phyloP scores from a whole-genome alignment of 148 eudicot genomes.

The Bassia scoparia region DNA sequence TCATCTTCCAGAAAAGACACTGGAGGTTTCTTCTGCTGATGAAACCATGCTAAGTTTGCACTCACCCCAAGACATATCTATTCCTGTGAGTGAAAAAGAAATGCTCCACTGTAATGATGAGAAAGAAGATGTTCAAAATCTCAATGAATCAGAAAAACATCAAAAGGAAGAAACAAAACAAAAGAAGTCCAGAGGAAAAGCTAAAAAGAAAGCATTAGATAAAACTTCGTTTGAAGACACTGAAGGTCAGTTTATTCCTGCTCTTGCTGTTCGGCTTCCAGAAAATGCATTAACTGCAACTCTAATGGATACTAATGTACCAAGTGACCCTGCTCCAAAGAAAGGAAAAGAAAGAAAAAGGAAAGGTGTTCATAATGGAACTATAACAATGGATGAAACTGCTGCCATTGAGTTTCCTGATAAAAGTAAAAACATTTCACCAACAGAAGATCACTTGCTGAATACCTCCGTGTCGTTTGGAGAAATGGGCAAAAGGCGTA shows the following conservation, averaged over 20 bases:
- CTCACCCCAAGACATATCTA: conserved; percentile 15
- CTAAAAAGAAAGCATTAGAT: conserved; percentile 30
- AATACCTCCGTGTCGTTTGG: neutral
- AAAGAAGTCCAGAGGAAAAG: conserved; percentile 47
- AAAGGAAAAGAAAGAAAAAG: conserved; percentile 6
- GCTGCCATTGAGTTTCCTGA: conserved; percentile 20
- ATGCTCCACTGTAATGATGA: conserved; percentile 13
- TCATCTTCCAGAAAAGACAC: conserved; percentile 30
- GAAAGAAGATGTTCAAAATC: neutral
- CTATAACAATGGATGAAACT: conserved; percentile 2
- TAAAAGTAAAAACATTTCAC: conserved; percentile 5
- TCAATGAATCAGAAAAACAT: neutral
- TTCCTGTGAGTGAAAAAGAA: conserved; percentile 16
- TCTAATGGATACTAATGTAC: conserved; percentile 11
- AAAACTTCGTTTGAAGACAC: conserved; percentile 13
- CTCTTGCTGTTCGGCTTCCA: conserved; percentile 27
- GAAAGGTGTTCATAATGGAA: conserved; percentile 16
- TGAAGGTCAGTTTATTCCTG: conserved; percentile 23
- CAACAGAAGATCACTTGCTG: conserved; percentile 5
- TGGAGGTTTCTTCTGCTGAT: conserved; percentile 25
- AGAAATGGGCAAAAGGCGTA: conserved; percentile 15
- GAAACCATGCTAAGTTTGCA: conserved; percentile 13
- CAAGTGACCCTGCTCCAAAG: conserved; percentile 5
- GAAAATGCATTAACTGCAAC: conserved; percentile 14
- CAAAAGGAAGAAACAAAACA: conserved; percentile 29